Evolutionary conservation across 805 yeast species (phyloP), one percentile per base, ranked within the genome.

Genomic region (Candida insectalens): DNA sequence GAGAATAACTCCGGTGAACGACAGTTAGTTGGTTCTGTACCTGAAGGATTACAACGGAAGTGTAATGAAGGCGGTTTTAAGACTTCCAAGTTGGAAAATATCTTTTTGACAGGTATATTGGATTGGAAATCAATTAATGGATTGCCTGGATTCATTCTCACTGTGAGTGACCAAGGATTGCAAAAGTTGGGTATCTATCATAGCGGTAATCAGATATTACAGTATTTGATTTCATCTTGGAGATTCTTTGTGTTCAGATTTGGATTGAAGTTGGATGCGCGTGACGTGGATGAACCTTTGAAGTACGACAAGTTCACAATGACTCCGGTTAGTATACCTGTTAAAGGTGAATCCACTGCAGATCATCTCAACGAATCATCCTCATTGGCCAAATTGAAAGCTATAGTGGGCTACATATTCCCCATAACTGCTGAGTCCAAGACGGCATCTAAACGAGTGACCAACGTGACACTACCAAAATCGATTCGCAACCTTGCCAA

Each of bases 71-170:
- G 71, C 41, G 71, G 73, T 29, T 51, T 77, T 18, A 65, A 68
- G 30, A 55, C 82, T 10, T 65, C 77, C 2, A 77, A 71, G 40
- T 55, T 84, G 21, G 65, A 70, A 31, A 71, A 75, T 25, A 60
- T 89, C 4, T 88, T 83, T 47, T 49, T 92, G 4, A 77, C 95
- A 0, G 98, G 98, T 3, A 62, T 61, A n/a, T 40, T 83, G 8
- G 56, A 69, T 35, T 89, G 96, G 96, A 53, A 68, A 5, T 67
- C 78, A n/a, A 59, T 85, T 2, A 84, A 94, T n/a, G 98, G 98
- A 0, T 55, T 89, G 5, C 96, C 97, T 0, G 98, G 98, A 0
- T 59, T 84, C 46, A 71, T 89, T 32, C 59, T 89, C 33, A 84
- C 96, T 0, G 64, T 82, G 10, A 76, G 83, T 36, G 96, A 85